These are phyloP conservation scores for Yamadazyma philogaea DNA, from an alignment of 805 yeast genomes.

Conservation along the genomic window DNA sequence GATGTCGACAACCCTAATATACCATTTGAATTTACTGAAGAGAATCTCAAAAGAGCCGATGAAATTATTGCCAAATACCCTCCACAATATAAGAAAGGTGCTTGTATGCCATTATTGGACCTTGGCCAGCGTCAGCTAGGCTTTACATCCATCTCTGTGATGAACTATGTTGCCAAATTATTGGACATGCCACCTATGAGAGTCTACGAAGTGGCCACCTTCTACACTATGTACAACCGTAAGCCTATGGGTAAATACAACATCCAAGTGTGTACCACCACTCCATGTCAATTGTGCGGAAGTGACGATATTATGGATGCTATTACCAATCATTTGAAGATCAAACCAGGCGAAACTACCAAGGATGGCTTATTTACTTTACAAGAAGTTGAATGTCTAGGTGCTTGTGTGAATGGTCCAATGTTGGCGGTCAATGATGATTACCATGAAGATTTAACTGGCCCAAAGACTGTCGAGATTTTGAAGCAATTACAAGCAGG, in stretches of 20 bases:
- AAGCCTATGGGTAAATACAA: conserved; percentile 82
- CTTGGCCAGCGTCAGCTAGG: conserved; percentile 87
- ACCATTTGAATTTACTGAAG: conserved; percentile 70
- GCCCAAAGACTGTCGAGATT: conserved; percentile 57
- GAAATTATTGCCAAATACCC: conserved; percentile 78
- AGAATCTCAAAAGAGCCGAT: conserved; percentile 65
- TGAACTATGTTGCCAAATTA: conserved; percentile 84
- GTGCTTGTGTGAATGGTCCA: conserved; percentile 91
- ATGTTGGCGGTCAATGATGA: conserved; percentile 84
- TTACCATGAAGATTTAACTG: conserved; percentile 76
- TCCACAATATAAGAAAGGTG: conserved; percentile 80
- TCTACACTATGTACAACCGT: conserved; percentile 88
- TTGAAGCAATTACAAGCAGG: conserved; percentile 65
- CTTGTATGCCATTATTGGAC: conserved; percentile 83
- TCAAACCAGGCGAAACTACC: conserved; percentile 78
- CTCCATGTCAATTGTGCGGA: conserved; percentile 84
- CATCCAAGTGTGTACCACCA: conserved; percentile 83
- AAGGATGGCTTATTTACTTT: conserved; percentile 71
- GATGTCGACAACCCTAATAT: conserved; percentile 61
- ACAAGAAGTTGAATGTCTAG: conserved; percentile 87
- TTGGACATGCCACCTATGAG: conserved; percentile 92
- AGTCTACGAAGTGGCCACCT: conserved; percentile 89
- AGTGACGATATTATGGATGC: conserved; percentile 77
- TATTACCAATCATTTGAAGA: conserved; percentile 54
- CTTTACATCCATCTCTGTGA: conserved; percentile 79